Evolutionary conservation across 2,329 filamentous ascomycete genomes (phyloP), one percentile per base, ranked within the genome.

Genomic region (Calcarisporium arbuscula): DNA sequence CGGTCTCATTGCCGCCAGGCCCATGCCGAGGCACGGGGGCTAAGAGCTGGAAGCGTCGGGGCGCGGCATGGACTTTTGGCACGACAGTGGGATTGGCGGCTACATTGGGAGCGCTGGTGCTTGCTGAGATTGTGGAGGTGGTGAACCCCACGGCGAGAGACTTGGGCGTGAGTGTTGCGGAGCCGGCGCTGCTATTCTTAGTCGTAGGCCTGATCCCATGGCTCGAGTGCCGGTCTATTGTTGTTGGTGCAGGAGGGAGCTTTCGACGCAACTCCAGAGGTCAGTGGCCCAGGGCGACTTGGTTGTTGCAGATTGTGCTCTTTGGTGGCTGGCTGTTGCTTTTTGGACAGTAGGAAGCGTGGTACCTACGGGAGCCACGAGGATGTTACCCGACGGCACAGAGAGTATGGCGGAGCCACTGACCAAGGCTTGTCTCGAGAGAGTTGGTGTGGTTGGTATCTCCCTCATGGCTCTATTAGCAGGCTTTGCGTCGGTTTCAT

Each of bases 391-490:
- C 42, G 46, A 42, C n/a, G 27, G 25, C 11, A 25, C 10, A 25
- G 11, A 14, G 19, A 22, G n/a, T 5, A 30, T 29, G 22, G 25
- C 63, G 27, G 56, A 59, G 34, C 50, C 47, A 6, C 48, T 76
- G 31, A 66, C 66, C 12, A 61, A 70, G 28, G 76, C 70, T 8
- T 80, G 75, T 44, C 61, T 82, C 22, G 76, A 80, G 54, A 62
- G 87, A 28, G 79, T 94, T 18, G 87, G 86, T 10, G 81, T 94
- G 26, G 86, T 94, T 42, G 87, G 87, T 4, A 87, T 92, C 36
- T 80, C 82, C 30, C 62, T 92, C 34, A 94, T 94, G 85, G 87
- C 86, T 12, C 71, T 89, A 11, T 66, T 94, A n/a, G 86, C 86
- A 6, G 87, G 87, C 0, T 94, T 94, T 50, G 87, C 87, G 6